Evolutionary conservation across 306 rosid species (phyloP), one percentile per base, ranked within the genome.

Genomic region (Cucurbita argyrosperma): DNA sequence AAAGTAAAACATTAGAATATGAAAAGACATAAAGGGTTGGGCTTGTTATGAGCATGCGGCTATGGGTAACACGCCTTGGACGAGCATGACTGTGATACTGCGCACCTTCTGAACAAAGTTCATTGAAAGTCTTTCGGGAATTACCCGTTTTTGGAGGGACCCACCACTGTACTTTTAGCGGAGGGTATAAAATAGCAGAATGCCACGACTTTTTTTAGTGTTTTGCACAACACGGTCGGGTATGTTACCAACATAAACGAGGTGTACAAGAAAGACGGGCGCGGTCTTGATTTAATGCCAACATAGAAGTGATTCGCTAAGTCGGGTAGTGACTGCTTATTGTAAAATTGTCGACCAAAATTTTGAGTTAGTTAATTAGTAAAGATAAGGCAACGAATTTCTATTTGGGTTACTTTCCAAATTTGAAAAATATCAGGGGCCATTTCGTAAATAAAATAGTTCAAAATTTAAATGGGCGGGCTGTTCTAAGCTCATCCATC

Each of bases 401-500:
- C 23, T 54, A 12, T 14, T 4, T 1, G 79, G 74, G 77, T 71
- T 75, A 50, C 53, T 18, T 39, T 39, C 61, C 8, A 38, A 46
- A 81, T 40, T 78, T 74, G 43, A 35, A 56, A 74, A 23, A 11
- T 49, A 71, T 1, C 59, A 73, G 85, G 85, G 76, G 76, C 73
- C n/a, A 7, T 1, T 21, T 39, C 51, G 58, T 72, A 83, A 71
- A 77, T 63, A 7, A 56, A 54, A 6, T 10, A 76, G 37, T 80
- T 35, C 46, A 74, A 83, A 83, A 79, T 87, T 76, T 81, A 81
- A 64, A 81, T 59, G 81, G 66, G 89, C 91, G 91, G 87, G 76
- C 67, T 14, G 43, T 30, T 14, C 18, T 13, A 14, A 50, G 63
- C 39, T 26, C 40, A 23, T 58, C 40, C 40, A 23, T 58, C 40